These are phyloP conservation scores for Pythium scleroteichum DNA, from an alignment of 352 stramenopile genomes.

Conservation along the genomic window DNA sequence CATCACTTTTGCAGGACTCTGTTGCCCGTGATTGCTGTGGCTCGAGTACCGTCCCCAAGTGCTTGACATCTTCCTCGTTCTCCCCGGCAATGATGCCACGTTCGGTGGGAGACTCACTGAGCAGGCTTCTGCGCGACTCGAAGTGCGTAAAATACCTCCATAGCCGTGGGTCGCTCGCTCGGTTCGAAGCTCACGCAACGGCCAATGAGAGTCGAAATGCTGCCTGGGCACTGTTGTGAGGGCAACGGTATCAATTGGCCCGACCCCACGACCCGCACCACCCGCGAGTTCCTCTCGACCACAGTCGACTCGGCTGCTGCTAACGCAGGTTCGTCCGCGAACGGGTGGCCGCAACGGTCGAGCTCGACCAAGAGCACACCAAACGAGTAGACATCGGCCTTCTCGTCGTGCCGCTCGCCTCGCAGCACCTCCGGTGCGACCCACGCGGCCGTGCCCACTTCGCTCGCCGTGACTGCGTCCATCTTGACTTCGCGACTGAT, in stretches of 20 bases:
- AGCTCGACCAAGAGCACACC: constrained; percentile 29
- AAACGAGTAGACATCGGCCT: constrained; percentile 34
- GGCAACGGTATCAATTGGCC: not conserved
- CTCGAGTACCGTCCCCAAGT: too few species aligned
- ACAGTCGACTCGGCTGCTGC: not conserved
- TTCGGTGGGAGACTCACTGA: too few species aligned
- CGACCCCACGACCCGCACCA: not conserved
- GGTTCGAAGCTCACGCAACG: not conserved
- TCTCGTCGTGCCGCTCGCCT: constrained; percentile 25
- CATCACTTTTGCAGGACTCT: too few species aligned
- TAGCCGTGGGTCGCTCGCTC: constrained; percentile 3
- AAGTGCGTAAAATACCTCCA: constrained; percentile 11
- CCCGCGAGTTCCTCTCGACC: not conserved
- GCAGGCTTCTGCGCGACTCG: not conserved
- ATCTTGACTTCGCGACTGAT: constrained; percentile 4
- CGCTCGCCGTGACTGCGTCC: constrained; percentile 21
- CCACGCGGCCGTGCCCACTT: constrained; percentile 24
- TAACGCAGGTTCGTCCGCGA: not conserved
- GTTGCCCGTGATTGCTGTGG: too few species aligned
- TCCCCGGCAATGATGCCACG: too few species aligned
- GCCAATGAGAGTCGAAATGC: not conserved
- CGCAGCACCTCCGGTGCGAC: constrained; percentile 30
- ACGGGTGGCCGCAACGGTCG: constrained; percentile 17
- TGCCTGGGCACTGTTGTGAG: not conserved
- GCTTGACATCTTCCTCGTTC: too few species aligned